Percentiles rank a stretch among this genome's conserved stretches.
Evolutionary conservation across 1,284 basidiomycete species (phyloP).

Genomic region (Coniferiporia weirii): DNA sequence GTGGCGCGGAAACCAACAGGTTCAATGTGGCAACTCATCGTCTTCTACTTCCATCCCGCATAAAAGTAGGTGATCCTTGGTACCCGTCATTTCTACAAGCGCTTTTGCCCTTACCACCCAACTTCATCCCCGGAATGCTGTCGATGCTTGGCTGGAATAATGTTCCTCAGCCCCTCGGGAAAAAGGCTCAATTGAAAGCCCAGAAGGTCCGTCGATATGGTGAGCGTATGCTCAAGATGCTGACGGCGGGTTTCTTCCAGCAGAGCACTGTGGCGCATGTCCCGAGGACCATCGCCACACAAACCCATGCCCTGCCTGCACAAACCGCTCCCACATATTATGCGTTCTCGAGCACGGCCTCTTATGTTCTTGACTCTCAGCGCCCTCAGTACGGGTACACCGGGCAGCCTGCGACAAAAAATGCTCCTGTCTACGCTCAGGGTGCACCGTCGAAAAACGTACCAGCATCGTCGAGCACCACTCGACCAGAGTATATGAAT

Average conservation of each 20-base stretch:
- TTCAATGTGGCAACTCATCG: slow-evolving; percentile 3
- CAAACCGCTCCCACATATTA: slow-evolving; percentile 6
- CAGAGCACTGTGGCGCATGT: neutral
- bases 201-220: slow-evolving; percentile 11
- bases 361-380: slow-evolving; percentile 14
- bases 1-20: slow-evolving; percentile 16
- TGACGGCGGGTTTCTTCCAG: slow-evolving; percentile 3
- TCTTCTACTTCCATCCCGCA: slow-evolving; percentile 2
- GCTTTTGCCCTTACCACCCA: neutral
- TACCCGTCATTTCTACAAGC: slow-evolving; percentile 6
- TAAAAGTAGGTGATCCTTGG: slow-evolving; percentile 6
- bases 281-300: slow-evolving; percentile 2
- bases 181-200: slow-evolving; percentile 9
- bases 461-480: neutral
- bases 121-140: slow-evolving; percentile 10
- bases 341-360: slow-evolving; percentile 4
- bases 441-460: neutral
- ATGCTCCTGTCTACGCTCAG: neutral
- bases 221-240: neutral
- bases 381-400: slow-evolving; percentile 9
- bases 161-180: slow-evolving; percentile 11
- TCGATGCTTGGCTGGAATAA: slow-evolving; percentile 15
- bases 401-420: slow-evolving; percentile 8
- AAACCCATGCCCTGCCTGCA: slow-evolving; percentile 1
- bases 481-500: neutral